phyloP scores from a whole-genome alignment of 23 red algal genomes.

The Chondrus crispus region DNA sequence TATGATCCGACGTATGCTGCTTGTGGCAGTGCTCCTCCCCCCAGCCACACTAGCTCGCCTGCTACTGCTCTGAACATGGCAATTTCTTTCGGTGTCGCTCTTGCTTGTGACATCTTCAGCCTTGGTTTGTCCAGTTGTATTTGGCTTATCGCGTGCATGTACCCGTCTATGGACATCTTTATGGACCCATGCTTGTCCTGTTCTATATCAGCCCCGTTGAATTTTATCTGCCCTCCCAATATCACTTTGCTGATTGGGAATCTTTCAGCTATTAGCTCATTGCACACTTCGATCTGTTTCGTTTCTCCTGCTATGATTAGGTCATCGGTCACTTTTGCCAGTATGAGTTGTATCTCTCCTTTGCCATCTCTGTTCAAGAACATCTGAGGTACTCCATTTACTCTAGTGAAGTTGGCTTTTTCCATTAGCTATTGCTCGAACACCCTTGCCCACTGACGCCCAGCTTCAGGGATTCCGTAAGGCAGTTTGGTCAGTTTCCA shows the following conservation, averaged over 20 bases:
- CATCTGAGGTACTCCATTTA: conserved; percentile 12
- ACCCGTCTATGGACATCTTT: background rate
- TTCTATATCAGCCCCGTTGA: conserved; percentile 8
- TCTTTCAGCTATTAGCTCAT: background rate
- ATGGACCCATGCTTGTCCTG: background rate
- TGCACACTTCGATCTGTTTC: background rate
- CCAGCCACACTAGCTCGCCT: conserved; percentile 21
- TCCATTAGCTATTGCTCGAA: conserved; percentile 6
- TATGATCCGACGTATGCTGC: conserved; percentile 1
- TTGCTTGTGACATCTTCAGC: background rate
- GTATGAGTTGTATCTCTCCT: background rate
- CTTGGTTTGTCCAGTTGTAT: background rate
- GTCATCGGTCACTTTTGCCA: conserved; percentile 35
- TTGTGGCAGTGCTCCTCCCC: background rate
- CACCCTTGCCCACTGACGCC: conserved; percentile 1
- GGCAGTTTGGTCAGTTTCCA: conserved; percentile 27
- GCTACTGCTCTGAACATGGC: background rate
- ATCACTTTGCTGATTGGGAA: conserved; percentile 20
- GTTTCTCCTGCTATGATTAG: background rate
- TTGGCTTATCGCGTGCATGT: background rate
- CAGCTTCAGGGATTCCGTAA: conserved; percentile 35
- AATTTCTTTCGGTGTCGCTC: background rate
- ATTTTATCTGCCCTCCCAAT: conserved; percentile 8
- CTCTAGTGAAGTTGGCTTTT: background rate
- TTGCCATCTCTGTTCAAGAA: background rate